Evolutionary conservation across 441 rosid genomes (phyloP), one percentile per base, ranked within the genome.

Genomic region (Bocquillonia castaneifolia): DNA sequence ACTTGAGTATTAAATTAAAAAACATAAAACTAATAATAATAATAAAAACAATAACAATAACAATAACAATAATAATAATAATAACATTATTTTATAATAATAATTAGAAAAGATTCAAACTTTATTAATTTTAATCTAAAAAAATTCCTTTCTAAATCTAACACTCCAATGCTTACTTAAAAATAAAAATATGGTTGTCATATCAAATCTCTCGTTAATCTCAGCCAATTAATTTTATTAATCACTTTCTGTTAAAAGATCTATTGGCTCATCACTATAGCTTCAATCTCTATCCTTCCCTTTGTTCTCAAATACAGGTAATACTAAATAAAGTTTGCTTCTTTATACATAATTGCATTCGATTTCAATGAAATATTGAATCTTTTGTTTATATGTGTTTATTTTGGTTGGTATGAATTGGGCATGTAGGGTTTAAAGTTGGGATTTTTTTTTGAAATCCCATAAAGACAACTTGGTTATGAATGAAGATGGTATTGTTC

Each of bases 401-500:
- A 31, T 44, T 28, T 59, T 42, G 61, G 52, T 34, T 74, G 47
- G 60, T 72, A 58, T 72, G 64, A 57, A 72, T 69, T 65, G 75
- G 74, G 54, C 57, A 65, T 63, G 69, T 69, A 72, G 77, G 77
- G 64, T 57, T 63, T 62, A 52, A 51, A 53, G 40, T 71, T 68
- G 74, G 73, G 75, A 73, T 78, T 67, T 75, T 37, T 25, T 22
- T 57, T 69, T 40, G 42, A 58, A 69, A 45, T 68, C 57, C 63
- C 54, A 42, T 32, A 44, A 1, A 34, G n/a, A n/a, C 2, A 66
- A 54, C 50, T 63, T 57, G 77, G 79, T 45, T 29, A 74, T 69
- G 77, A 74, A 17, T 64, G 69, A 59, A 67, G 68, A 76, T 66
- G 83, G 83, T 86, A 72, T 83, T 89, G 73, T 84, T 89, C 80